phyloP scores from a whole-genome alignment of 2,329 filamentous ascomycete genomes.

The Scortechinia acanthostroma region DNA sequence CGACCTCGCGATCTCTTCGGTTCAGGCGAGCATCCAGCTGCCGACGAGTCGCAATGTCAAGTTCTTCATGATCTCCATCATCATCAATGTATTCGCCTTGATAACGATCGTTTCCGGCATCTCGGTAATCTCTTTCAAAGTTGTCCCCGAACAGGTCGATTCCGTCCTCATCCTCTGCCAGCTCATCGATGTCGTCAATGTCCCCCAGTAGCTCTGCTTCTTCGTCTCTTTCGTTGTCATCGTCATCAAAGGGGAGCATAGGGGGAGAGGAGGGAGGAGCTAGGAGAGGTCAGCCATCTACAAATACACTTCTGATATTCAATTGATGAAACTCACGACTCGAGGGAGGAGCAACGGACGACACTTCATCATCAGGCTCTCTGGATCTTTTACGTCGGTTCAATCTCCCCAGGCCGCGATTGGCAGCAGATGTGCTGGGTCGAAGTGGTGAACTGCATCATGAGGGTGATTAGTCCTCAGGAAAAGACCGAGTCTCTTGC shows the following conservation, averaged over 20 bases:
- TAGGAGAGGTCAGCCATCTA: constrained; percentile 8
- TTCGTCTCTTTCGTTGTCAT: constrained; percentile 34
- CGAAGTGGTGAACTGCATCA: constrained; percentile 70
- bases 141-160: constrained; percentile 65
- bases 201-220: constrained; percentile 54
- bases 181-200: constrained; percentile 61
- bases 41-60: constrained; percentile 47
- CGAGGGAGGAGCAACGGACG: constrained; percentile 52
- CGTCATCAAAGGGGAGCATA: constrained; percentile 35
- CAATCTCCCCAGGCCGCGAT: constrained; percentile 54
- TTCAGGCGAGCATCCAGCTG: constrained; percentile 56
- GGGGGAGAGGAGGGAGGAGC: constrained; percentile 49
- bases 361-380: constrained; percentile 45
- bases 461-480: constrained; percentile 4
- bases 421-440: constrained; percentile 74
- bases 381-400: constrained; percentile 55
- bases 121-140: constrained; percentile 54
- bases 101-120: constrained; percentile 40
- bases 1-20: constrained; percentile 51
- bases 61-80: constrained; percentile 47
- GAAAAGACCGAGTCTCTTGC: no score
- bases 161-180: constrained; percentile 63
- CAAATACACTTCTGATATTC: constrained; percentile 10
- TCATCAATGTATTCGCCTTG: constrained; percentile 54
- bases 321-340: constrained; percentile 41